These are phyloP conservation scores for Pseudomonodictys pantanalensis DNA, from an alignment of 495 filamentous ascomycete genomes.

Conservation along the genomic window DNA sequence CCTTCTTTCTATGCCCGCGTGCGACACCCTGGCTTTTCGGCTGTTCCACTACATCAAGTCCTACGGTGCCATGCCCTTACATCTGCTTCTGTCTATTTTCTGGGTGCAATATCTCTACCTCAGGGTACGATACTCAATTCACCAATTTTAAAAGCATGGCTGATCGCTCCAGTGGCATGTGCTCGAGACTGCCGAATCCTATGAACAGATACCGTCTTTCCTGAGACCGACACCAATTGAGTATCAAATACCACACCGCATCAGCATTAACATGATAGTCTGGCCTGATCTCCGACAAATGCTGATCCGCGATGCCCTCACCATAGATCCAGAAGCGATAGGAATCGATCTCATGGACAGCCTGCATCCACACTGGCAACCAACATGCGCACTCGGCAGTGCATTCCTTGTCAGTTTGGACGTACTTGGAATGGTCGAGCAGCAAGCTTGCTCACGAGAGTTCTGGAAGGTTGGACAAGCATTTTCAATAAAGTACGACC, in stretches of 20 bases:
- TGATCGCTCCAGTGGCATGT: not conserved
- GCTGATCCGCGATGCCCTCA: not conserved
- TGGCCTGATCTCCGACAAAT: not conserved
- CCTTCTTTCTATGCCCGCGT: not conserved
- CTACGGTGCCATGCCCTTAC: not conserved
- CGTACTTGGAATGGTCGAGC: not conserved
- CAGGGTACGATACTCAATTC: not conserved
- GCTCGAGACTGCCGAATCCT: not conserved
- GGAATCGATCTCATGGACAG: not conserved
- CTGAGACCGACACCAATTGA: not conserved
- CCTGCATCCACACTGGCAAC: not conserved
- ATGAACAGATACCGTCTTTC: not conserved
- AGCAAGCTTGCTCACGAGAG: not conserved
- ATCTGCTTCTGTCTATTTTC: not conserved
- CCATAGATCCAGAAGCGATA: not conserved
- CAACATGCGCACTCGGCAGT: not conserved
- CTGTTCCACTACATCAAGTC: conserved; percentile 1
- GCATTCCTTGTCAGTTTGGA: not conserved
- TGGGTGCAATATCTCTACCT: conserved; percentile 5
- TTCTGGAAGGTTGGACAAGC: not conserved
- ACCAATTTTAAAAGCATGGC: not conserved
- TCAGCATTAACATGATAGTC: not conserved
- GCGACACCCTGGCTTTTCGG: not conserved
- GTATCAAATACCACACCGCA: not conserved
- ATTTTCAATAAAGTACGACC: not conserved